Conservation (phyloP, 2,329 filamentous ascomycete species). For the Coniella vitis region DNA sequence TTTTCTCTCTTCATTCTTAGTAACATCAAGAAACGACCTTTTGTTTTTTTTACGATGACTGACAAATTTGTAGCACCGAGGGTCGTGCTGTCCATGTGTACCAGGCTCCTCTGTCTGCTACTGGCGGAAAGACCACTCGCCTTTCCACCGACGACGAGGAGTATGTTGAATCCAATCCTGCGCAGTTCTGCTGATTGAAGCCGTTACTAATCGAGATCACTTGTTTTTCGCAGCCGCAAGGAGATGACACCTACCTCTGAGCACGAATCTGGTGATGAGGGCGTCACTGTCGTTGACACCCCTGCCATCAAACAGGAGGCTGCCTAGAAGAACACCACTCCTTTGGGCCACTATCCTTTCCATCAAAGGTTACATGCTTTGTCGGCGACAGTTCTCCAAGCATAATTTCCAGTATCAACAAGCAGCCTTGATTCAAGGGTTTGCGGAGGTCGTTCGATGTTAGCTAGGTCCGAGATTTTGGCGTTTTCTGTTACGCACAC, state of each 20-base stretch:
- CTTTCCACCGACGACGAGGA: constrained; percentile 11
- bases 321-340: constrained; percentile 24
- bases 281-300: constrained; percentile 47
- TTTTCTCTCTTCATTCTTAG: background rate
- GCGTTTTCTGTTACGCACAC: constrained; percentile 14
- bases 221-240: constrained; percentile 29
- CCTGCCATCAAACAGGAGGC: constrained; percentile 36
- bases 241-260: constrained; percentile 38
- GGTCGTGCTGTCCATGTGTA: constrained; percentile 12
- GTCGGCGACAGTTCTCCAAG: constrained; percentile 14
- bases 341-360: constrained; percentile 20
- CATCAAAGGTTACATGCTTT: constrained; percentile 10
- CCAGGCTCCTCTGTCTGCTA: constrained; percentile 15
- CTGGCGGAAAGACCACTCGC: constrained; percentile 14
- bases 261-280: constrained; percentile 42
- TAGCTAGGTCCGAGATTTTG: constrained; percentile 16
- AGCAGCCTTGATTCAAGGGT: constrained; percentile 13
- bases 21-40: background rate
- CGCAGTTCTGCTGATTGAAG: constrained; percentile 21
- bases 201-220: constrained; percentile 17
- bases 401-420: constrained; percentile 16
- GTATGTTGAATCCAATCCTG: constrained; percentile 14
- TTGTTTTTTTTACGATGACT: constrained; percentile 9
- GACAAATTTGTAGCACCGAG: constrained; percentile 8
- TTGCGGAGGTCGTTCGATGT: constrained; percentile 17